These are phyloP conservation scores for Proliferodiscus dingleyae DNA, from an alignment of 2,329 filamentous ascomycete genomes.

Conservation along the genomic window DNA sequence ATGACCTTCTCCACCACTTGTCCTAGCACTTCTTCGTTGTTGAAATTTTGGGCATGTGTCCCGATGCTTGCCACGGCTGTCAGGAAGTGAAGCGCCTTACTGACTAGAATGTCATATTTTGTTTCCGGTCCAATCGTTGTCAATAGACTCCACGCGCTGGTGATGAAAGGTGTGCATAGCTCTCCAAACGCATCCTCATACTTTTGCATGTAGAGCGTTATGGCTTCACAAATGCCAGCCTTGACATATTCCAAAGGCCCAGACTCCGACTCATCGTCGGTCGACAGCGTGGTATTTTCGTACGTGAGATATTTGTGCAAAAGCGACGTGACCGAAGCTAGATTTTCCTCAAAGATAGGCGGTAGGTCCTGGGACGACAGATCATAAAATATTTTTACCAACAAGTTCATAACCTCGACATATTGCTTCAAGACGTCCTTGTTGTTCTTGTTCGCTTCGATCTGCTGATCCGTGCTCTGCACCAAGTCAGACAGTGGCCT, in stretches of 20 bases:
- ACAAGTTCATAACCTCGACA: conserved; percentile 80
- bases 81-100: conserved; percentile 89
- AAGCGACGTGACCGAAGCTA: conserved; percentile 69
- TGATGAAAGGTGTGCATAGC: conserved; percentile 78
- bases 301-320: conserved; percentile 93
- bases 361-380: conserved; percentile 96
- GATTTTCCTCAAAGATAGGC: conserved; percentile 87
- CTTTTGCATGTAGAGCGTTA: conserved; percentile 89
- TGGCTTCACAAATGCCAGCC: conserved; percentile 85
- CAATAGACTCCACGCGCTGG: conserved; percentile 84
- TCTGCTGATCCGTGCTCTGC: conserved; percentile 62
- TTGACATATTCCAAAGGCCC: conserved; percentile 82
- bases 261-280: conserved; percentile 84
- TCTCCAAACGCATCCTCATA: conserved; percentile 89
- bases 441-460: conserved; percentile 72
- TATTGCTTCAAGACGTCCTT: conserved; percentile 69
- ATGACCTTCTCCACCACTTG: conserved; percentile 96
- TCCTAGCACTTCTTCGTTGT: conserved; percentile 70
- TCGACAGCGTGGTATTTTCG: conserved; percentile 75
- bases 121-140: conserved; percentile 82
- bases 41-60: conserved; percentile 79
- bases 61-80: conserved; percentile 78
- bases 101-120: conserved; percentile 91
- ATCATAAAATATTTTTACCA: conserved; percentile 91
- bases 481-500: conserved; percentile 3